Evolutionary conservation across 2,329 filamentous ascomycete species (phyloP).

Genomic region (Geosmithia putterillii): DNA sequence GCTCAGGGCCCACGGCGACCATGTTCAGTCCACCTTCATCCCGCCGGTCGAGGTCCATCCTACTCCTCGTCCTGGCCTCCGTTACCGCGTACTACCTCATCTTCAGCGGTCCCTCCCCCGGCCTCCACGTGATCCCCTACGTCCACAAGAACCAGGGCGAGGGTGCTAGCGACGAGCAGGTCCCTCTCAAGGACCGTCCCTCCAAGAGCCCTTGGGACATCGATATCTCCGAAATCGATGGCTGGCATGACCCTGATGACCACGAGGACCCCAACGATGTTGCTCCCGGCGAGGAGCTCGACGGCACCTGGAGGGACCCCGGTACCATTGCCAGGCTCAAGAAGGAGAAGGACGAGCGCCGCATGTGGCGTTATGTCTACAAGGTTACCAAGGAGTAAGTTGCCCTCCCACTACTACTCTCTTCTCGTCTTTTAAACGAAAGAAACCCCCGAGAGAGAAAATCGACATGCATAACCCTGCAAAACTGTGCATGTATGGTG

Average conservation of each 20-base stretch:
- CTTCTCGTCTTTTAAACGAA: neutral
- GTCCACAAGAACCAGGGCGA: conserved; percentile 1
- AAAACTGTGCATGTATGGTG: too few relatives aligned
- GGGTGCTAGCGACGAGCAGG: neutral
- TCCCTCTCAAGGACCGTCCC: conserved; percentile 1
- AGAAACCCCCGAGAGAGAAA: neutral
- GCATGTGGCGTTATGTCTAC: conserved; percentile 26
- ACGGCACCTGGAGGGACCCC: conserved; percentile 18
- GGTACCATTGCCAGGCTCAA: conserved; percentile 19
- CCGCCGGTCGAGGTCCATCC: conserved; percentile 26
- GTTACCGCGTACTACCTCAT: conserved; percentile 30
- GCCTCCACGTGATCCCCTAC: conserved; percentile 21
- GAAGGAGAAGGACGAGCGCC: conserved; percentile 29
- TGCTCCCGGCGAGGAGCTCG: conserved; percentile 21
- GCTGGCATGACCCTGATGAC: conserved; percentile 22
- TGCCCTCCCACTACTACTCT: conserved; percentile 5
- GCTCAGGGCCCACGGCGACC: conserved; percentile 7
- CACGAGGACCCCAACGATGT: conserved; percentile 19
- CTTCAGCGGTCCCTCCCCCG: conserved; percentile 20
- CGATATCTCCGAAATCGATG: conserved; percentile 18
- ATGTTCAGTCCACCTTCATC: conserved; percentile 17
- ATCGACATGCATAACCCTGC: conserved; percentile 7
- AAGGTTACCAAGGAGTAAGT: conserved; percentile 27
- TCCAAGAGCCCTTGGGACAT: conserved; percentile 16
- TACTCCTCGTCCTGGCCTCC: conserved; percentile 25